Conservation (phyloP, 2,329 filamentous ascomycete species). For the Coniochaeta sp. region DNA sequence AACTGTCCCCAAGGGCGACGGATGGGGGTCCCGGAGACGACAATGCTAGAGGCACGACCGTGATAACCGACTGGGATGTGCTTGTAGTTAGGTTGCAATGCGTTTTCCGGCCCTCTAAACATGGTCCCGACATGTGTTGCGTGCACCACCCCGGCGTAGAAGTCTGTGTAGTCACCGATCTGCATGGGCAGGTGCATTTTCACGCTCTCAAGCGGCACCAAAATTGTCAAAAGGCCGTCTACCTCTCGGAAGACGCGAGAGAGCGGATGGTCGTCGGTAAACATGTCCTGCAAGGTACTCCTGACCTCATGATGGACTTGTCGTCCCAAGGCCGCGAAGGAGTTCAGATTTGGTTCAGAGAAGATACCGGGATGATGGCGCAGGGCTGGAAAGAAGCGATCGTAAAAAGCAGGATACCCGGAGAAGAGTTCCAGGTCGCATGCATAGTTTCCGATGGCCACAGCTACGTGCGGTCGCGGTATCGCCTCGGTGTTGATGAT, state of each 20-base stretch:
- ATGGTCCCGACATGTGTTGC: conserved; percentile 61
- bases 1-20: conserved; percentile 71
- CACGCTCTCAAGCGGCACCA: conserved; percentile 52
- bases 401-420: conserved; percentile 47
- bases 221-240: conserved; percentile 41
- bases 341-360: conserved; percentile 28
- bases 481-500: conserved; percentile 51
- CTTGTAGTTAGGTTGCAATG: conserved; percentile 73
- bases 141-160: conserved; percentile 75
- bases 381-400: conserved; percentile 12
- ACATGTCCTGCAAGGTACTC: conserved; percentile 59
- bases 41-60: conserved; percentile 67
- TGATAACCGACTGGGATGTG: conserved; percentile 79
- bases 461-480: conserved; percentile 42
- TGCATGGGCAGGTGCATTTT: conserved; percentile 66
- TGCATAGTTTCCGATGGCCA: conserved; percentile 61
- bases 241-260: conserved; percentile 59
- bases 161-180: conserved; percentile 80
- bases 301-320: conserved; percentile 62
- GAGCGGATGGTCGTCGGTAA: conserved; percentile 50
- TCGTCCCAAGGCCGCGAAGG: conserved; percentile 65
- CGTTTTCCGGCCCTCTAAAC: conserved; percentile 65
- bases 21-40: conserved; percentile 66
- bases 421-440: conserved; percentile 60
- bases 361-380: conserved; percentile 12